phyloP scores from a whole-genome alignment of 208 protist species.

The Naegleria lovaniensis region DNA sequence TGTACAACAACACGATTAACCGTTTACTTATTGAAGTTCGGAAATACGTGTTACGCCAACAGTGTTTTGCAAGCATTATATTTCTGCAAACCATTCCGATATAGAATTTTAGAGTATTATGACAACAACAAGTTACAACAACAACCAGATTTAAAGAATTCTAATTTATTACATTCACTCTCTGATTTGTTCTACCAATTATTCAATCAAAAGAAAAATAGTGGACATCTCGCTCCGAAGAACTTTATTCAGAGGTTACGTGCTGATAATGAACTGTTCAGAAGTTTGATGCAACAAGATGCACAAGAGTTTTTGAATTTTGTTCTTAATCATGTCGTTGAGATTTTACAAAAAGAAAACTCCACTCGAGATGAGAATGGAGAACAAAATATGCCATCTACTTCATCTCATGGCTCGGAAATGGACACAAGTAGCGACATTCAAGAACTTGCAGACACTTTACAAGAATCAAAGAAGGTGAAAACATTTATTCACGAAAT shows the following conservation, averaged over 20 bases:
- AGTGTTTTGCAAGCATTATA: slow-evolving; percentile 13
- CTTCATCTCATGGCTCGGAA: background rate
- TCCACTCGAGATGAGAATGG: background rate
- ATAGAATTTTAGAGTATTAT: background rate
- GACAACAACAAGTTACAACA: background rate
- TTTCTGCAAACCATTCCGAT: slow-evolving; percentile 17
- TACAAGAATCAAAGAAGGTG: background rate
- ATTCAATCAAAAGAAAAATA: background rate
- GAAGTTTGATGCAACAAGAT: slow-evolving; percentile 9
- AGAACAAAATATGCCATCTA: background rate
- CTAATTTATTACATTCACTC: background rate
- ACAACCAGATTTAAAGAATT: background rate
- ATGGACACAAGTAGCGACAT: background rate
- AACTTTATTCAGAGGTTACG: background rate
- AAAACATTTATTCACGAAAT: slow-evolving; percentile 10
- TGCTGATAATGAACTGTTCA: background rate
- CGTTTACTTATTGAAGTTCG: no score
- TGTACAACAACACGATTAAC: background rate
- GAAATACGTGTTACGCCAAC: slow-evolving; percentile 18
- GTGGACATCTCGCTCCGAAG: background rate
- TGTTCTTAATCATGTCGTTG: background rate
- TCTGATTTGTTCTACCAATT: background rate
- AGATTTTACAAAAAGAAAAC: background rate
- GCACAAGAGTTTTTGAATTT: slow-evolving; percentile 24
- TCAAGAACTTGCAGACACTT: background rate